Percentiles rank a stretch among this genome's conserved stretches.
Evolutionary conservation across 129 eudicot genomes (phyloP).

Genomic region (Scalesia atractyloides): DNA sequence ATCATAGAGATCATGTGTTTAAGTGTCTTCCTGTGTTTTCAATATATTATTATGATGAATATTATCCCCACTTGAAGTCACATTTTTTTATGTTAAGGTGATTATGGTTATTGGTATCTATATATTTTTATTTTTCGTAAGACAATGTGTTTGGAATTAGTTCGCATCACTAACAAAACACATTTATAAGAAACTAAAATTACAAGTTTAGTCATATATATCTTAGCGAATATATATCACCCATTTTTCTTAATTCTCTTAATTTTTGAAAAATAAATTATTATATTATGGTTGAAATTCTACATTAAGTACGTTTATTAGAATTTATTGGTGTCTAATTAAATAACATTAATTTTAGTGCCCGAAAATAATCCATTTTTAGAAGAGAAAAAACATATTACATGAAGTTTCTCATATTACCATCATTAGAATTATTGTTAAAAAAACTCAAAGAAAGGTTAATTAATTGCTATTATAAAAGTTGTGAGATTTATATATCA

Average conservation of each 20-base stretch:
- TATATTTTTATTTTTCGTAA: no score
- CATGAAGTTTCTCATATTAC: neutral
- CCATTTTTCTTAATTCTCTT: neutral
- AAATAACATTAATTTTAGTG: neutral
- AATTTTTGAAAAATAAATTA: no score
- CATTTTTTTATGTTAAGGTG: neutral
- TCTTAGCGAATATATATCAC: neutral
- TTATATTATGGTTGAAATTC: neutral
- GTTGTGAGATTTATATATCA: neutral
- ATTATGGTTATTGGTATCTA: neutral
- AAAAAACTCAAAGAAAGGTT: neutral
- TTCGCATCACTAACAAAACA: neutral
- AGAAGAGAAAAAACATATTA: no score
- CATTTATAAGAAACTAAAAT: neutral
- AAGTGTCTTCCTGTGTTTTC: neutral
- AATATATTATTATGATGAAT: neutral
- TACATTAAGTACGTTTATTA: neutral
- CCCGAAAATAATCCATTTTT: neutral
- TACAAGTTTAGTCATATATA: neutral
- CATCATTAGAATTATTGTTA: neutral
- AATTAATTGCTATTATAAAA: neutral
- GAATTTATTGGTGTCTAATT: neutral
- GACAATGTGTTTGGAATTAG: no score
- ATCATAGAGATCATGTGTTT: neutral
- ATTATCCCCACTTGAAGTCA: neutral